Evolutionary conservation across 441 rosid species (phyloP).

Genomic region (Pelargonium australe): DNA sequence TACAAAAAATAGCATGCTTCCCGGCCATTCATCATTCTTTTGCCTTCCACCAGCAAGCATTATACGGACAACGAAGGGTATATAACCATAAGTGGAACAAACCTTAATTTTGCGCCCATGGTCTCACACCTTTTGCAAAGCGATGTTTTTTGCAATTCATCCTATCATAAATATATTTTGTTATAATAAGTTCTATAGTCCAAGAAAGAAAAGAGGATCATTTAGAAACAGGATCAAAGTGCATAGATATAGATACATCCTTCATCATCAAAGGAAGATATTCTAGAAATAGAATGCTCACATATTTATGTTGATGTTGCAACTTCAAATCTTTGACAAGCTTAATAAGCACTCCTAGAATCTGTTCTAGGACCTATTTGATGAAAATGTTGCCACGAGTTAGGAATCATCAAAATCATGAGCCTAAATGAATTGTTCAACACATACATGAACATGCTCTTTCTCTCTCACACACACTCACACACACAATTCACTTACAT

Average conservation of each 20-base stretch:
- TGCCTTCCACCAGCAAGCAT: too few relatives aligned
- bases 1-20: too few relatives aligned
- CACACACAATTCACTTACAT: constrained; percentile 38
- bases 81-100: constrained; percentile 18
- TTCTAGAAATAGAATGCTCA: constrained; percentile 27
- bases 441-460: too few relatives aligned
- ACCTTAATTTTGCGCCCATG: constrained; percentile 93
- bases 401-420: background rate
- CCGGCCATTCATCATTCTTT: too few relatives aligned
- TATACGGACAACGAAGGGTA: background rate
- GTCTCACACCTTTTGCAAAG: constrained; percentile 92
- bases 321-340: constrained; percentile 92
- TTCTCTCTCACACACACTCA: too few relatives aligned
- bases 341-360: constrained; percentile 88
- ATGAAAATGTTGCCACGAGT: constrained; percentile 9
- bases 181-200: constrained; percentile 8
- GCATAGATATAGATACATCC: background rate
- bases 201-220: constrained; percentile 1
- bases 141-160: constrained; percentile 89
- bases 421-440: background rate
- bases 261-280: background rate
- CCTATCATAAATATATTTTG: constrained; percentile 32
- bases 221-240: constrained; percentile 6
- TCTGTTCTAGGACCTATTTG: constrained; percentile 81
- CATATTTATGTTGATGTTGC: constrained; percentile 89